Evolutionary conservation across 176 grass and related monocot genomes (phyloP), one percentile per base, ranked within the genome.

Genomic region (Zizania latifolia): DNA sequence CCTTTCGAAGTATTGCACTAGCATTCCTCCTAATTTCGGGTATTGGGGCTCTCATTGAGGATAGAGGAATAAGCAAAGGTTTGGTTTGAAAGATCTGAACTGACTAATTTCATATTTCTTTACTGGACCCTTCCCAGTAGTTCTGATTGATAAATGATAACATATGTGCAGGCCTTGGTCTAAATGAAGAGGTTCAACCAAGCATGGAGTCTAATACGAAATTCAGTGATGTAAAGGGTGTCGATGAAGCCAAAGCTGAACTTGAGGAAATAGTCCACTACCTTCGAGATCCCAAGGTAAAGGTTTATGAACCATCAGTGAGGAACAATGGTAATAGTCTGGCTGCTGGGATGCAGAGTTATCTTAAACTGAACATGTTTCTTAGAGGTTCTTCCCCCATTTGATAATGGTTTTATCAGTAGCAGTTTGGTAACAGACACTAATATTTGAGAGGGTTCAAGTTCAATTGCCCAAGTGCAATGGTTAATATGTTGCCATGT

Each of bases 181-280:
- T 99, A 51, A 90, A 94, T 74, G 89, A 99, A 78, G 96, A 99
- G 80, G 96, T 99, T 64, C 96, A 99, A 53, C 96, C 96, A 76
- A 95, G 86, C 44, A 72, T 99, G 76, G 87, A 95, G 35, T 99
- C 96, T 83, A 88, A 69, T 29, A 99, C 96, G 0, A 99, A 95
- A 76, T 99, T 99, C 77, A 94, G 85, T 90, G 92, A 99, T 88
- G 96, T 99, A 54, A 99, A 99, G 70, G 96, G 92, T 27, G 89
- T 99, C 38, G 96, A 99, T 86, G 92, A 99, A 84, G 96, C 96
- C 21, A 99, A 99, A 86, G 80, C 69, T 86, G 92, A 95, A 85
- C 89, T 99, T 56, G 96, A 99, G 65, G 96, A 99, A 88, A 99
- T 99, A 84, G 89, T 95, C 82, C 92, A 99, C 75, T 99, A 95